Evolutionary conservation across 1,139 yeast genomes (phyloP), one percentile per base, ranked within the genome.

Genomic region (Pichia sp.): DNA sequence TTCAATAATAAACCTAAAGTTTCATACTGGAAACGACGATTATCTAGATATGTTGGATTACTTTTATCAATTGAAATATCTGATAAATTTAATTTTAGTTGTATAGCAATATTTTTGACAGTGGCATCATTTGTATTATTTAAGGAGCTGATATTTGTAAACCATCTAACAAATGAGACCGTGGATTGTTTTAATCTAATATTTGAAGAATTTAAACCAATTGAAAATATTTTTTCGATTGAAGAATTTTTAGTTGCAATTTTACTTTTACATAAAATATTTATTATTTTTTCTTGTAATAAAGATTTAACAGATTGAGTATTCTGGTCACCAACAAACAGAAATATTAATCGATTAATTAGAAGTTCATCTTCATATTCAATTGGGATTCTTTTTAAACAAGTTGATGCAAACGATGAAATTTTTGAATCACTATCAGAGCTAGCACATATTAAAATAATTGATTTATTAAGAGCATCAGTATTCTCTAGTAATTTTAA

Each of bases 11-110:
- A 75, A 2, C 95, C 92, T 42, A 89, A 66, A 0, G 94, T 81
- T 61, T 87, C 96, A 60, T 87, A 89, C 53, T 85, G 87, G 33
- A 75, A 68, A 57, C 78, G 74, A 55, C 95, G 74, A 53, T 80
- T 75, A 3, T 72, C 53, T 8, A 68, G 61, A 4, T 68, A 56
- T 5, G 63, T 65, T 45, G 57, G 59, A 35, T 58, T 51, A 2
- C 58, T 56, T n/a, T 53, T 53, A 26, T 50, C 51, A 31, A 42
- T 37, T 1, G 47, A 48, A 8, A 78, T 82, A 28, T 71, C 63
- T 44, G 73, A 66, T 2, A 84, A 63, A 52, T 71, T 75, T 34
- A 75, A 72, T 58, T 75, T 74, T 51, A 84, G 67, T 51, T 75
- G 73, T 1, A 72, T 61, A 1, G 81, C 81, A 58, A 83, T 75